Evolutionary conservation across 1,284 basidiomycete species (phyloP).

Genomic region (Ustilago hordei): DNA sequence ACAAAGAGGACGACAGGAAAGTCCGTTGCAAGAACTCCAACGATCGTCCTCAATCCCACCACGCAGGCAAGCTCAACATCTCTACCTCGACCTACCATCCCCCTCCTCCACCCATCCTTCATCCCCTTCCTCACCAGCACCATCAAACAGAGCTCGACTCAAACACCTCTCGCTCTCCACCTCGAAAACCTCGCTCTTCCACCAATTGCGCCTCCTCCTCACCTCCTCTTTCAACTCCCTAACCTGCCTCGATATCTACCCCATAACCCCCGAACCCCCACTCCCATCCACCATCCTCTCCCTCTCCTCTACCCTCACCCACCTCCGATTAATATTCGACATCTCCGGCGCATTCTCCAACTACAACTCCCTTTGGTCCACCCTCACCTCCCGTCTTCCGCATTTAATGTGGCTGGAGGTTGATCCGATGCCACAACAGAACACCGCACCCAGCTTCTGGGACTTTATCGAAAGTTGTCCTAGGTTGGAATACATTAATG

Average conservation of each 20-base stretch:
- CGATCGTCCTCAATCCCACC: not conserved
- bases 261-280: slow-evolving; percentile 41
- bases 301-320: slow-evolving; percentile 15
- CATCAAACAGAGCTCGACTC: slow-evolving; percentile 12
- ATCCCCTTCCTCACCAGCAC: slow-evolving; percentile 1
- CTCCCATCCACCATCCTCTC: slow-evolving; percentile 16
- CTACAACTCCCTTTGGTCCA: slow-evolving; percentile 31
- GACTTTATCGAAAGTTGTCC: slow-evolving; percentile 24
- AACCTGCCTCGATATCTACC: slow-evolving; percentile 37
- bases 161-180: slow-evolving; percentile 32
- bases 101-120: not conserved
- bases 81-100: slow-evolving; percentile 22
- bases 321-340: slow-evolving; percentile 32
- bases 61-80: slow-evolving; percentile 11
- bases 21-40: slow-evolving; percentile 16
- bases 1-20: slow-evolving; percentile 4
- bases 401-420: slow-evolving; percentile 15
- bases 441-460: slow-evolving; percentile 48
- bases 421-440: slow-evolving; percentile 46
- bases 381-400: slow-evolving; percentile 21
- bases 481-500: slow-evolving; percentile 20
- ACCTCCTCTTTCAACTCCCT: slow-evolving; percentile 20
- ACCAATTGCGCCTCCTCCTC: slow-evolving; percentile 18
- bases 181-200: slow-evolving; percentile 41
- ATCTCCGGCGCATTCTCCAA: slow-evolving; percentile 40